Evolutionary conservation across 306 rosid genomes (phyloP).

Genomic region (Leucaena leucocephala): DNA sequence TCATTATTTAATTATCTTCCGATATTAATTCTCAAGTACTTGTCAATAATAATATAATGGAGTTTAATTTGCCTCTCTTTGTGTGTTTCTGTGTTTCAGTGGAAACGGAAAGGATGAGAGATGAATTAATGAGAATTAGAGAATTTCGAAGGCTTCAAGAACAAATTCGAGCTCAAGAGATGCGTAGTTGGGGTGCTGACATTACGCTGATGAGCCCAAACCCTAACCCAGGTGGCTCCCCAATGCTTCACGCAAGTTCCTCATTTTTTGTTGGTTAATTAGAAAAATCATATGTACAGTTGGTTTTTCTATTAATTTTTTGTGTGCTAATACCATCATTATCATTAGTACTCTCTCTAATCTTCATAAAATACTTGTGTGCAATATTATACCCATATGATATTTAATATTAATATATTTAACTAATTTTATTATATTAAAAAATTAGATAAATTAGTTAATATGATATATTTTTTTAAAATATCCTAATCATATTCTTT

Average conservation of each 20-base stretch:
- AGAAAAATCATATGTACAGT: background rate
- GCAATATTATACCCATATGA: too few relatives aligned
- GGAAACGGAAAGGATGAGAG: constrained; percentile 43
- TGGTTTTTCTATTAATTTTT: too few relatives aligned
- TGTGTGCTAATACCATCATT: too few relatives aligned
- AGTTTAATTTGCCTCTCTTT: background rate
- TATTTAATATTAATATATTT: too few relatives aligned
- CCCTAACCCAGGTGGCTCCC: background rate
- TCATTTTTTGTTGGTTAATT: background rate
- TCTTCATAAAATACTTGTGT: too few relatives aligned
- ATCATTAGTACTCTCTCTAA: too few relatives aligned
- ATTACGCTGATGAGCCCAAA: background rate
- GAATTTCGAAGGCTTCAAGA: constrained; percentile 26
- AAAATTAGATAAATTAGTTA: too few relatives aligned
- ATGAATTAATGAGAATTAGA: constrained; percentile 43
- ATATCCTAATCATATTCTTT: too few relatives aligned
- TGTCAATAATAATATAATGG: background rate
- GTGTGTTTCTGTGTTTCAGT: constrained; percentile 27
- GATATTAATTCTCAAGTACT: background rate
- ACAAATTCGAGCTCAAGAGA: background rate
- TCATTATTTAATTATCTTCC: background rate
- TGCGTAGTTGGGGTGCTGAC: constrained; percentile 11
- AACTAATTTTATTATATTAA: too few relatives aligned
- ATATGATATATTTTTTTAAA: too few relatives aligned
- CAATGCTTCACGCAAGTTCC: background rate